Percentiles rank a stretch among this genome's conserved stretches.
Conservation (phyloP, 257 asterid species). For the Agastache rugosa region DNA sequence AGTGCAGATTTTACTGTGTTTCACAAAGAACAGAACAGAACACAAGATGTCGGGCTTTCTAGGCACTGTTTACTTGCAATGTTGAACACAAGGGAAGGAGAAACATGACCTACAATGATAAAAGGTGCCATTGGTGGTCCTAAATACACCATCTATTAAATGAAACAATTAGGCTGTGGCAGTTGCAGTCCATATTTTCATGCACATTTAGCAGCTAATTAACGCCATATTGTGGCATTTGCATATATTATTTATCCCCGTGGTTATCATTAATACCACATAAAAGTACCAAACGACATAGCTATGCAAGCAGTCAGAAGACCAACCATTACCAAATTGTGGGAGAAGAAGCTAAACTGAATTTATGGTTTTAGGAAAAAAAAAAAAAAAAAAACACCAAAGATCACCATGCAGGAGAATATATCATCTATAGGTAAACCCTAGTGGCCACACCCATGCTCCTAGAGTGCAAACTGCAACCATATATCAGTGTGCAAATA, state of each 20-base stretch:
- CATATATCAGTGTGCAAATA: background rate
- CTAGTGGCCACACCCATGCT: background rate
- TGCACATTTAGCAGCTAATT: background rate
- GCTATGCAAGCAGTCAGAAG: background rate
- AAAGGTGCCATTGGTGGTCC: background rate
- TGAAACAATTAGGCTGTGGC: background rate
- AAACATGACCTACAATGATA: background rate
- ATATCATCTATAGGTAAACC: background rate
- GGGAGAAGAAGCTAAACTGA: background rate
- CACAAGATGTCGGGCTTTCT: background rate
- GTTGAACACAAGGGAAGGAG: constrained; percentile 3
- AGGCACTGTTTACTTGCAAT: background rate
- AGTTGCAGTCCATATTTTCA: background rate
- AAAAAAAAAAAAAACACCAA: background rate
- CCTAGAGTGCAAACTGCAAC: background rate
- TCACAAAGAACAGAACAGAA: background rate
- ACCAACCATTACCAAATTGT: background rate
- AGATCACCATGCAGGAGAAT: background rate
- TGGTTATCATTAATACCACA: background rate
- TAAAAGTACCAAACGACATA: background rate
- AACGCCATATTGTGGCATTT: background rate
- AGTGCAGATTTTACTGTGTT: background rate
- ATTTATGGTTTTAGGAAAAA: background rate
- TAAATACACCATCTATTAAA: background rate
- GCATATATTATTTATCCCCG: background rate